Percentiles rank a stretch among this genome's conserved stretches.
Conservation (phyloP, 208 protist species). For the Leishmania mexicana region DNA sequence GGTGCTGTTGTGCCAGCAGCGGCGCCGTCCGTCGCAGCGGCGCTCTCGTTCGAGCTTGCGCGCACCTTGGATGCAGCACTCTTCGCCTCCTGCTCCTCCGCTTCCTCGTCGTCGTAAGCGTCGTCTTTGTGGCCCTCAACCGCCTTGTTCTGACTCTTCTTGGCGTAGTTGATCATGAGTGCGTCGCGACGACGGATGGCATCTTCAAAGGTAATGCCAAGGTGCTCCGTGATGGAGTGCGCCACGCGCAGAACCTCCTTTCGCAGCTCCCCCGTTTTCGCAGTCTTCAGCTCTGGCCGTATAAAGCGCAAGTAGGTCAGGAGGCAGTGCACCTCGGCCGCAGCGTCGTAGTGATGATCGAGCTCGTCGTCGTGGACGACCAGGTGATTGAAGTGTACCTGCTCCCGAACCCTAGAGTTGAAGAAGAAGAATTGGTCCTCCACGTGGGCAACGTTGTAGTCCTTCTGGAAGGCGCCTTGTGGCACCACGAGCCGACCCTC, state of each 20-base stretch:
- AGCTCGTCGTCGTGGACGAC: constrained; percentile 61
- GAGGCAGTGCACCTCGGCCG: constrained; percentile 92
- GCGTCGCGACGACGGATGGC: constrained; percentile 76
- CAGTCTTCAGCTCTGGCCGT: constrained; percentile 44
- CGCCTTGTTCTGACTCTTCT: constrained; percentile 5
- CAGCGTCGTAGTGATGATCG: constrained; percentile 95
- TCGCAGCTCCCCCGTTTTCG: constrained; percentile 37
- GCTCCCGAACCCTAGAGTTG: constrained; percentile 91
- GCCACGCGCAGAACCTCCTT: constrained; percentile 65
- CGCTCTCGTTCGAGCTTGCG: not conserved
- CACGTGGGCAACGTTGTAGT: constrained; percentile 74
- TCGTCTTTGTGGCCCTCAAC: constrained; percentile 33
- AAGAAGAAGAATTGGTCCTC: constrained; percentile 97
- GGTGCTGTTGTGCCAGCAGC: not conserved
- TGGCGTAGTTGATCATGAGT: constrained; percentile 76
- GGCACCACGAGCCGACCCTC: constrained; percentile 93
- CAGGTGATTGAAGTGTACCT: constrained; percentile 92
- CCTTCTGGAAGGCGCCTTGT: constrained; percentile 60
- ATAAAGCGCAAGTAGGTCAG: constrained; percentile 71
- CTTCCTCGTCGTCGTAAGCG: constrained; percentile 31
- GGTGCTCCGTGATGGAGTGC: constrained; percentile 63
- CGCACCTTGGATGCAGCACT: not conserved
- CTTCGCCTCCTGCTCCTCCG: constrained; percentile 6
- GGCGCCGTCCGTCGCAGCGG: not conserved
- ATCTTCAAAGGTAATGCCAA: constrained; percentile 74